Evolutionary conservation across 148 eudicot genomes (phyloP).

Genomic region (Vaccinium macrocarpon): DNA sequence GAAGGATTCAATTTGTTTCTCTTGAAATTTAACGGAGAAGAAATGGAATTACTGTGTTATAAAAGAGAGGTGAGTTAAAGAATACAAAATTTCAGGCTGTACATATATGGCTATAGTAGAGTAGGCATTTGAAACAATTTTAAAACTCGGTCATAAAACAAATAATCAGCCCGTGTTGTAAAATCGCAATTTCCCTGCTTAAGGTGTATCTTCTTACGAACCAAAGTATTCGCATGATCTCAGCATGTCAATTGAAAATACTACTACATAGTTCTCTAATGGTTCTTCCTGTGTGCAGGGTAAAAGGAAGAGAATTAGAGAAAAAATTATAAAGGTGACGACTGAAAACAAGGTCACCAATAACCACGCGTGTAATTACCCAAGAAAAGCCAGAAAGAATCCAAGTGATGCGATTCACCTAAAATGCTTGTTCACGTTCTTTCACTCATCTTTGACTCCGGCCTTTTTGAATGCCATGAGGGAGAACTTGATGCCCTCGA

Average conservation of each 20-base stretch:
- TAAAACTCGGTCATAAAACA: background rate
- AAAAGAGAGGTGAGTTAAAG: no score
- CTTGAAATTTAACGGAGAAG: background rate
- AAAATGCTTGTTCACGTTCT: slow-evolving; percentile 40
- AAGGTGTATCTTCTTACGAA: background rate
- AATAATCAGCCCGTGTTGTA: background rate
- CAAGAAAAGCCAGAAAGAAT: background rate
- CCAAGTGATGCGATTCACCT: slow-evolving; percentile 13
- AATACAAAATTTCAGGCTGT: no score
- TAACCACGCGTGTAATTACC: background rate
- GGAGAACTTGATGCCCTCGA: slow-evolving; percentile 78
- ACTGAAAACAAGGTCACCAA: slow-evolving; percentile 2
- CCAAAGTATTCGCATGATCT: background rate
- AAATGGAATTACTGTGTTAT: background rate
- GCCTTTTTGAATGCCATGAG: slow-evolving; percentile 61
- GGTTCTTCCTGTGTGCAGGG: no score
- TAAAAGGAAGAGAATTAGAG: background rate
- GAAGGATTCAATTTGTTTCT: background rate
- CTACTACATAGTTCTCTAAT: no score
- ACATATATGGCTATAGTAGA: background rate
- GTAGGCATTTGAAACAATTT: background rate
- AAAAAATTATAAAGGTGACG: background rate
- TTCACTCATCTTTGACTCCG: slow-evolving; percentile 71
- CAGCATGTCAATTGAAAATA: no score
- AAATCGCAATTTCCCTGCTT: background rate